phyloP scores from a whole-genome alignment of 2,329 filamentous ascomycete genomes.

The Rhinocladiella similis region DNA sequence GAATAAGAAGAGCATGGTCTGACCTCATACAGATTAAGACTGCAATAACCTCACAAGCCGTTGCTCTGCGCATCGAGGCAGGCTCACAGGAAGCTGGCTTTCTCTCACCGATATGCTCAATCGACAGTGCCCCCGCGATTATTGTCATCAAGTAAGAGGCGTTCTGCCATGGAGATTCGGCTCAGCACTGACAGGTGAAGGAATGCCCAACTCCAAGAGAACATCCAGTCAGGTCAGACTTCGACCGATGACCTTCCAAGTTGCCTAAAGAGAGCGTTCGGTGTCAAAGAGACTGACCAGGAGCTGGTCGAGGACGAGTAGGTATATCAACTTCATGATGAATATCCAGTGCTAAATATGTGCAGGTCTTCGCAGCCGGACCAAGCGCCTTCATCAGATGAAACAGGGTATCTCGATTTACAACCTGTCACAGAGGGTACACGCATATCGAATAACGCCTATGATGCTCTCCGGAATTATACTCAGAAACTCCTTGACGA shows the following conservation, averaged over 20 bases:
- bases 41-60: slow-evolving; percentile 54
- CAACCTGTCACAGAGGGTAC: slow-evolving; percentile 22
- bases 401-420: slow-evolving; percentile 19
- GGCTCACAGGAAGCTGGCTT: slow-evolving; percentile 80
- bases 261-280: slow-evolving; percentile 51
- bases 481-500: slow-evolving; percentile 24
- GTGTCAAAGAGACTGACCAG: slow-evolving; percentile 21
- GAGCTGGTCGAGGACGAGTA: slow-evolving; percentile 5
- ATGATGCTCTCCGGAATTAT: slow-evolving; percentile 26
- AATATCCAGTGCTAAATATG: neutral
- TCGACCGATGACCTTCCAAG: slow-evolving; percentile 65
- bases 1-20: neutral
- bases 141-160: slow-evolving; percentile 69
- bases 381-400: neutral
- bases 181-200: slow-evolving; percentile 37
- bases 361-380: slow-evolving; percentile 3
- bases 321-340: neutral
- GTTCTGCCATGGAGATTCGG: neutral
- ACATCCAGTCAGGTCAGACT: slow-evolving; percentile 61
- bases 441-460: slow-evolving; percentile 29
- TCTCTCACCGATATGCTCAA: slow-evolving; percentile 76
- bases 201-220: slow-evolving; percentile 75
- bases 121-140: slow-evolving; percentile 75
- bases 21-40: slow-evolving; percentile 37
- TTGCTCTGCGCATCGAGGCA: slow-evolving; percentile 69